A percentile compares a stretch with the other conserved stretches of the same genome.
Conservation (phyloP, 1,139 yeast species). For the Meyerozyma athensensis region DNA sequence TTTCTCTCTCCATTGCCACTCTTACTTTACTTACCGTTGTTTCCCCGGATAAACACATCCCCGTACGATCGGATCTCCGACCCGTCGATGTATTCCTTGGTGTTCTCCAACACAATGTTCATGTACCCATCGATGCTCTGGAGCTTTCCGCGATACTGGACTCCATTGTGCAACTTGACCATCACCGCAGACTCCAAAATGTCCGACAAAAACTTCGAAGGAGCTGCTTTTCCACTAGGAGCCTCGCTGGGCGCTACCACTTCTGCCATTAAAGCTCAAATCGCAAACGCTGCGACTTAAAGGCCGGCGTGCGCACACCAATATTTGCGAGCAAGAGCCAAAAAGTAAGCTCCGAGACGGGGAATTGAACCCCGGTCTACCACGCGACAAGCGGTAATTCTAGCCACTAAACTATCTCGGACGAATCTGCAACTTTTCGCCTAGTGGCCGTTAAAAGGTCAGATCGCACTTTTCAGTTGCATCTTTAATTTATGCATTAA, state of each 20-base stretch:
- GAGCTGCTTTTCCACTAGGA: slow-evolving; percentile 34
- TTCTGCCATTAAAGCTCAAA: slow-evolving; percentile 9
- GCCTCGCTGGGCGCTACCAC: slow-evolving; percentile 1
- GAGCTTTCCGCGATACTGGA: slow-evolving; percentile 68
- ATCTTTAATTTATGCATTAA: too few relatives aligned
- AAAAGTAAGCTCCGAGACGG: slow-evolving; percentile 51
- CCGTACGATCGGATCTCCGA: slow-evolving; percentile 58
- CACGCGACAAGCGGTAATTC: slow-evolving; percentile 52
- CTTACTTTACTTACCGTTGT: slow-evolving; percentile 65
- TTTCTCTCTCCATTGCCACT: too few relatives aligned
- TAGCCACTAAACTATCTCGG: slow-evolving; percentile 48
- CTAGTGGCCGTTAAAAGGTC: too few relatives aligned
- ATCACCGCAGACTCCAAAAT: slow-evolving; percentile 77
- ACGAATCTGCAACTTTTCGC: too few relatives aligned
- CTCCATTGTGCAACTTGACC: slow-evolving; percentile 83
- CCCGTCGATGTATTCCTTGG: slow-evolving; percentile 63
- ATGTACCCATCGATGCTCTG: slow-evolving; percentile 95
- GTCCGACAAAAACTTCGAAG: slow-evolving; percentile 75
- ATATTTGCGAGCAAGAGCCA: neutral
- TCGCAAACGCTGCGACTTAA: neutral
- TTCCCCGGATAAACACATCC: slow-evolving; percentile 92
- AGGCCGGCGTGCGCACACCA: slow-evolving; percentile 1
- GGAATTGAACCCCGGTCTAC: slow-evolving; percentile 70
- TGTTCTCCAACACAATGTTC: slow-evolving; percentile 84
- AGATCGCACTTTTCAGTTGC: neutral